These are phyloP conservation scores for Solanum corneliomulleri DNA, from an alignment of 257 asterid genomes.

Conservation along the genomic window DNA sequence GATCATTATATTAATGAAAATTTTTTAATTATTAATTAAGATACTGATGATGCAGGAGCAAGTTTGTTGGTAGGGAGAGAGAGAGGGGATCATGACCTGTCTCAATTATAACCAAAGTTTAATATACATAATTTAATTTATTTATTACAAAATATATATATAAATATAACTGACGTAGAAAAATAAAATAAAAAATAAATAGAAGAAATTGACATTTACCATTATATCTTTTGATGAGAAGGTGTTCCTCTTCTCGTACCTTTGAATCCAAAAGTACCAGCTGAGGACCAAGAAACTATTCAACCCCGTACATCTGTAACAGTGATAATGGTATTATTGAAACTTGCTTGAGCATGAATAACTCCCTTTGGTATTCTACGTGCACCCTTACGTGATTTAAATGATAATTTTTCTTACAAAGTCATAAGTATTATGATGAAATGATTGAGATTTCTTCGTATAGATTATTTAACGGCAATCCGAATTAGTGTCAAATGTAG, in stretches of 20 bases:
- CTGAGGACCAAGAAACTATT: no score
- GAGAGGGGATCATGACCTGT: neutral
- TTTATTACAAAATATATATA: neutral
- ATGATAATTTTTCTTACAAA: no score
- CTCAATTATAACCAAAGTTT: neutral
- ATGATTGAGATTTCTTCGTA: no score
- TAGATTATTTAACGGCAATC: no score
- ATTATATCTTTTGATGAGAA: neutral
- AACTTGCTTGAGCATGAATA: no score
- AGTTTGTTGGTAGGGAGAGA: neutral
- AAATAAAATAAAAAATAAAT: neutral
- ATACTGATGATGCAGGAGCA: neutral
- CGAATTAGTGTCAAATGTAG: neutral
- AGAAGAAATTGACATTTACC: neutral
- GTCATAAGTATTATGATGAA: no score
- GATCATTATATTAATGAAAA: neutral
- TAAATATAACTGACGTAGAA: neutral
- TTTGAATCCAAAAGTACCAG: no score
- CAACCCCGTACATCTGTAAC: no score
- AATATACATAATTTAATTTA: neutral
- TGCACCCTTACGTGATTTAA: neutral
- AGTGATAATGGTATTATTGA: no score
- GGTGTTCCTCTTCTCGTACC: no score
- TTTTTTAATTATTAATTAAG: neutral
- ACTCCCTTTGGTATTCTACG: no score